phyloP scores from a whole-genome alignment of 75 land plant species.

The Picea sitchensis region DNA sequence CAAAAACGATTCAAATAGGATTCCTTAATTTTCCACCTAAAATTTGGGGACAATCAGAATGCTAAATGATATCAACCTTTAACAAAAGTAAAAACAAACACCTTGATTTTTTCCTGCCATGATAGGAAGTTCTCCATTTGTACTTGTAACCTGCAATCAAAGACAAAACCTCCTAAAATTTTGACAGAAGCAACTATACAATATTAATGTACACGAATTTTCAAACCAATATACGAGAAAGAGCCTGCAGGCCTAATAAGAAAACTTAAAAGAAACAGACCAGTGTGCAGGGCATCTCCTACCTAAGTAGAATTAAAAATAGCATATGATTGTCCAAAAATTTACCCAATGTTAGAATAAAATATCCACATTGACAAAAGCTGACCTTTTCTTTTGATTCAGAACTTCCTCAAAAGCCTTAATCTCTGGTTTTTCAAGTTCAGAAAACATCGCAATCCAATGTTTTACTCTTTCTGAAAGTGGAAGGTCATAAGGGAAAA shows the following conservation, averaged over 20 bases:
- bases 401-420: conserved; percentile 69
- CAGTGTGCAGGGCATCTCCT: neutral
- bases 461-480: conserved; percentile 46
- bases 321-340: neutral
- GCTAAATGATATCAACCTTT: neutral
- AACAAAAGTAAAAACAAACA: neutral
- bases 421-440: conserved; percentile 55
- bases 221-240: neutral
- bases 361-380: neutral
- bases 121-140: conserved; percentile 70
- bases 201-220: neutral
- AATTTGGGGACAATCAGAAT: neutral
- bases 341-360: neutral
- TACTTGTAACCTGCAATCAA: conserved; percentile 66
- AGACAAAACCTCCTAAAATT: conserved; percentile 28
- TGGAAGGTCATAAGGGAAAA: conserved; percentile 50
- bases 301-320: neutral
- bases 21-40: neutral
- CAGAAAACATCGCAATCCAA: conserved; percentile 57
- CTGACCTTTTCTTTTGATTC: conserved; percentile 69
- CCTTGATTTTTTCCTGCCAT: neutral
- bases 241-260: neutral
- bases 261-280: neutral
- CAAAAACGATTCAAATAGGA: neutral
- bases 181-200: neutral